These are phyloP conservation scores for Ophiosphaerella korrae DNA, from an alignment of 2,329 filamentous ascomycete genomes.

Conservation along the genomic window DNA sequence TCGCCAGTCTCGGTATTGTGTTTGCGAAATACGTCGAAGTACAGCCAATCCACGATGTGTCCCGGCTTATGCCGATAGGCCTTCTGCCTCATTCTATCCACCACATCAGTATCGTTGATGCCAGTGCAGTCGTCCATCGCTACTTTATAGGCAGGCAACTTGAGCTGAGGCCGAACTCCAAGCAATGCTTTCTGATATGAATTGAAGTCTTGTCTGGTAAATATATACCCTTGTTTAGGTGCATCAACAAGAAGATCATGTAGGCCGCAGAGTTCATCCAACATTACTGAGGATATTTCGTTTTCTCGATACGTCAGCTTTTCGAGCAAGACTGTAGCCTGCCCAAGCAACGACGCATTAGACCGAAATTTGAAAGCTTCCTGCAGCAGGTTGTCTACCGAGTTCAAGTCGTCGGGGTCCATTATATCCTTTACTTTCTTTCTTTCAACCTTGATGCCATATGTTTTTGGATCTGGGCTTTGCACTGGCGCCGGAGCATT, in stretches of 20 bases:
- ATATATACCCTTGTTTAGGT: slow-evolving; percentile 55
- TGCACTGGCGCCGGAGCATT: slow-evolving; percentile 61
- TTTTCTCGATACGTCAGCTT: slow-evolving; percentile 60
- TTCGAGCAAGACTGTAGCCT: slow-evolving; percentile 69
- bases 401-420: slow-evolving; percentile 19
- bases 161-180: slow-evolving; percentile 58
- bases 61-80: slow-evolving; percentile 24
- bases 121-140: slow-evolving; percentile 34
- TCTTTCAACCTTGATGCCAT: slow-evolving; percentile 58
- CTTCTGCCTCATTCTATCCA: slow-evolving; percentile 22
- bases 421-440: slow-evolving; percentile 56
- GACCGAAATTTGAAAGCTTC: slow-evolving; percentile 64
- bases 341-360: slow-evolving; percentile 63
- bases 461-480: slow-evolving; percentile 53
- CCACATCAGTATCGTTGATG: slow-evolving; percentile 16
- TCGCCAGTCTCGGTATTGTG: slow-evolving; percentile 41
- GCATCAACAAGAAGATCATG: slow-evolving; percentile 56
- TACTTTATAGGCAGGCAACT: slow-evolving; percentile 42
- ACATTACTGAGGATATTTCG: slow-evolving; percentile 20
- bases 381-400: slow-evolving; percentile 56
- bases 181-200: slow-evolving; percentile 59
- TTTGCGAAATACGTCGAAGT: slow-evolving; percentile 58
- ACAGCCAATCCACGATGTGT: slow-evolving; percentile 69
- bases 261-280: slow-evolving; percentile 43
- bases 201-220: slow-evolving; percentile 52